A percentile compares a stretch with the other conserved stretches of the same genome.
Evolutionary conservation across 2,329 filamentous ascomycete genomes (phyloP).

Genomic region (Zalaria sp.): DNA sequence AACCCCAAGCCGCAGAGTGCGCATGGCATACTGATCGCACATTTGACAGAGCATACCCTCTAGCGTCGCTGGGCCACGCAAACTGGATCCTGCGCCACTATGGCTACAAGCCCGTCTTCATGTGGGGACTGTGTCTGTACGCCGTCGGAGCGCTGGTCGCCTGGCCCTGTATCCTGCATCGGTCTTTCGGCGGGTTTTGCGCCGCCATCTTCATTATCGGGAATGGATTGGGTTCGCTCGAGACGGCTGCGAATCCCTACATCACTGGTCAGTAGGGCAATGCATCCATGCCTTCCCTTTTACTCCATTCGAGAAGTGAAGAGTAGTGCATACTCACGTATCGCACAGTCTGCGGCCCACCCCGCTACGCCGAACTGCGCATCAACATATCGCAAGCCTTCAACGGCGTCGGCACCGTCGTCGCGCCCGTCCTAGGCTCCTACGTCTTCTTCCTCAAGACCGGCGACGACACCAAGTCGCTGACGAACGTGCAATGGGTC

Average conservation of each 20-base stretch:
- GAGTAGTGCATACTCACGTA: constrained; percentile 1
- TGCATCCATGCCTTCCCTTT: no score
- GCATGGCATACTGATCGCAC: no score
- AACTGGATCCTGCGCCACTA: constrained; percentile 35
- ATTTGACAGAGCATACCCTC: constrained; percentile 26
- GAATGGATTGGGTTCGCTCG: constrained; percentile 38
- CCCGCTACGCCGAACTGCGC: constrained; percentile 42
- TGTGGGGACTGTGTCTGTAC: constrained; percentile 39
- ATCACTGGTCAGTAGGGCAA: constrained; percentile 11
- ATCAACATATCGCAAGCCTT: constrained; percentile 46
- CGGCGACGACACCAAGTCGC: constrained; percentile 31
- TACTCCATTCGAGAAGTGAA: no score
- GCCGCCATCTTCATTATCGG: constrained; percentile 43
- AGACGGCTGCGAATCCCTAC: constrained; percentile 45
- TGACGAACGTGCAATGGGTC: constrained; percentile 49
- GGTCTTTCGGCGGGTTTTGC: constrained; percentile 46
- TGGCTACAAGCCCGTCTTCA: constrained; percentile 33
- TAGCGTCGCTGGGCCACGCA: constrained; percentile 33
- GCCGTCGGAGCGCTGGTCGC: constrained; percentile 43
- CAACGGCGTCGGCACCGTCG: constrained; percentile 43
- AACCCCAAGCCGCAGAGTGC: constrained; percentile 1
- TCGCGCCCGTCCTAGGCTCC: constrained; percentile 44
- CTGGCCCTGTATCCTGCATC: constrained; percentile 43
- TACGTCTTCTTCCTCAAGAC: constrained; percentile 48
- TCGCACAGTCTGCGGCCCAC: constrained; percentile 40